Evolutionary conservation across 1,284 basidiomycete genomes (phyloP).

Genomic region (Malassezia arunalokei): DNA sequence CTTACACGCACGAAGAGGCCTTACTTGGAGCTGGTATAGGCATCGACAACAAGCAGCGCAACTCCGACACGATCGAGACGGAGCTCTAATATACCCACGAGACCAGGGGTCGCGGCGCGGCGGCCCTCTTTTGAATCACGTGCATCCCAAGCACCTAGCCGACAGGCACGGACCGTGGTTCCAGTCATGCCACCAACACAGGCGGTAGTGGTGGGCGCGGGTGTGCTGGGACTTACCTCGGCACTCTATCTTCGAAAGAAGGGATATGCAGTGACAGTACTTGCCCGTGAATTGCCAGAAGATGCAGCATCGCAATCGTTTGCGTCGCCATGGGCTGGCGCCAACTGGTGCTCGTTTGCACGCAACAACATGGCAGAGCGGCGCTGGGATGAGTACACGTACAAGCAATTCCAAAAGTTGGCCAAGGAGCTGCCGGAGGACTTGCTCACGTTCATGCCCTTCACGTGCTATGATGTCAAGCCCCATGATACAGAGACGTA

Average conservation of each 20-base stretch:
- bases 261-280: conserved; percentile 53
- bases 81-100: not conserved
- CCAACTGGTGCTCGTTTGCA: conserved; percentile 57
- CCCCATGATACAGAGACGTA: conserved; percentile 16
- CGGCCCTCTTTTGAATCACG: not conserved
- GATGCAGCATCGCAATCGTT: conserved; percentile 56
- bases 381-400: conserved; percentile 22
- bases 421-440: conserved; percentile 19
- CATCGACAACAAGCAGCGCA: conserved; percentile 37
- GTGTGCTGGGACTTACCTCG: conserved; percentile 49
- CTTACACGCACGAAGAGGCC: conserved; percentile 42
- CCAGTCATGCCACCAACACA: not conserved
- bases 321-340: conserved; percentile 62
- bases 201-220: conserved; percentile 27
- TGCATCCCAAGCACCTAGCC: not conserved
- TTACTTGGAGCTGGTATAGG: conserved; percentile 36
- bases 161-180: not conserved
- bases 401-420: conserved; percentile 20
- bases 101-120: too few relatives aligned
- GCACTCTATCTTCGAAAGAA: conserved; percentile 47
- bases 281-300: conserved; percentile 59
- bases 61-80: conserved; percentile 6
- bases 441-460: conserved; percentile 24
- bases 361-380: conserved; percentile 35
- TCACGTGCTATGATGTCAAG: conserved; percentile 19